Conservation (phyloP, 2,329 filamentous ascomycete species). For the Penicillium polonicum region DNA sequence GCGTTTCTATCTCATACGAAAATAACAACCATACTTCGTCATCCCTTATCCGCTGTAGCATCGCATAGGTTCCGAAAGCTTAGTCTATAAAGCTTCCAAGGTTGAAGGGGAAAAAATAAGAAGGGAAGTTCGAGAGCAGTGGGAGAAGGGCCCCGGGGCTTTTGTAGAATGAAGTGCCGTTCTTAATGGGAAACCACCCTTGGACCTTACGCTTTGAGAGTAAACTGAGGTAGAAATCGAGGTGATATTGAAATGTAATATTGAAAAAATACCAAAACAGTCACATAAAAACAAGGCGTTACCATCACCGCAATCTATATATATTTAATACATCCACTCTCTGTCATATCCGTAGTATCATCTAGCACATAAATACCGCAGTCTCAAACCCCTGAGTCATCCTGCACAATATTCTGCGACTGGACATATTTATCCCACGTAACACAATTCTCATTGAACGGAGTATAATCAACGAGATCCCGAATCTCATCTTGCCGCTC, state of each 20-base stretch:
- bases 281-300: background rate
- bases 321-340: background rate
- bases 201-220: no score
- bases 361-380: background rate
- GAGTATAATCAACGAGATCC: background rate
- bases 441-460: background rate
- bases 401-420: background rate
- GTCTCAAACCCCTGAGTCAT: background rate
- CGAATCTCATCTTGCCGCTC: slow-evolving; percentile 16
- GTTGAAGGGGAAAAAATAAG: no score
- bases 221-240: no score
- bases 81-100: no score
- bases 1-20: background rate
- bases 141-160: background rate
- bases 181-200: no score
- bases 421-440: background rate
- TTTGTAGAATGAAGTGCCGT: background rate
- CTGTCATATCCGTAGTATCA: background rate
- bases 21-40: no score
- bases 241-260: no score
- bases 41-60: no score
- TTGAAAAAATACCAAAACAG: background rate
- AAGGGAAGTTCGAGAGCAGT: no score
- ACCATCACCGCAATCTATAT: background rate
- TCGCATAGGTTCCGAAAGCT: no score